Evolutionary conservation across 2,329 filamentous ascomycete genomes (phyloP).

Genomic region (Neonectria ditissima): DNA sequence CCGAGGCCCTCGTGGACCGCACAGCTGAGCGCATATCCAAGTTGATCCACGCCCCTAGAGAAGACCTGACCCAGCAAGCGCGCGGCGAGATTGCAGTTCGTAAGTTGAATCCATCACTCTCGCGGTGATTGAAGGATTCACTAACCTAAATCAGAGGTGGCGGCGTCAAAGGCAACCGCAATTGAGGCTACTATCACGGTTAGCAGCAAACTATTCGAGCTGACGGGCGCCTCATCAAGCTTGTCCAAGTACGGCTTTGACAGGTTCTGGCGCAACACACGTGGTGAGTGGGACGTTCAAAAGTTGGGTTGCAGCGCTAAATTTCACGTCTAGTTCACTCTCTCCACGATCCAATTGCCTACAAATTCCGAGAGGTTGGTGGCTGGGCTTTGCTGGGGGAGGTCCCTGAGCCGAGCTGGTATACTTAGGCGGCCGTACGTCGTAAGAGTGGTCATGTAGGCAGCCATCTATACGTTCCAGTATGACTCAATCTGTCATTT

Average conservation of each 20-base stretch:
- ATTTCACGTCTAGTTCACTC: neutral
- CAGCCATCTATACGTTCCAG: too few relatives aligned
- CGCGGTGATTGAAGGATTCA: neutral
- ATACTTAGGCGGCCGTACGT: conserved; percentile 57
- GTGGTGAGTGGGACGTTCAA: neutral
- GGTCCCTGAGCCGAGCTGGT: conserved; percentile 70
- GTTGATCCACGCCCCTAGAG: conserved; percentile 59
- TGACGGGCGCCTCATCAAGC: neutral
- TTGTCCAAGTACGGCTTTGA: neutral
- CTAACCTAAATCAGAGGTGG: neutral
- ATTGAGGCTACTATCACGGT: neutral
- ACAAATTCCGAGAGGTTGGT: conserved; percentile 73
- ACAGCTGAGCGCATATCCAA: neutral
- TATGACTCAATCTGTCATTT: too few relatives aligned
- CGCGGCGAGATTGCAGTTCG: neutral
- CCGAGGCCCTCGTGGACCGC: neutral
- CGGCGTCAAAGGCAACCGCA: neutral
- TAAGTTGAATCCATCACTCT: neutral
- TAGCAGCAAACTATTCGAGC: neutral
- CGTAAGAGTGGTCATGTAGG: too few relatives aligned
- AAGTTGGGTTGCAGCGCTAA: neutral
- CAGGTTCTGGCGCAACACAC: neutral
- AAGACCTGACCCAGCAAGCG: conserved; percentile 58
- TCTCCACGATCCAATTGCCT: conserved; percentile 68
- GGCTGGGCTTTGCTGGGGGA: conserved; percentile 67